Base-by-base conservation (phyloP, 2,329 filamentous ascomycete genomes). In the Colletotrichum filicis region DNA sequence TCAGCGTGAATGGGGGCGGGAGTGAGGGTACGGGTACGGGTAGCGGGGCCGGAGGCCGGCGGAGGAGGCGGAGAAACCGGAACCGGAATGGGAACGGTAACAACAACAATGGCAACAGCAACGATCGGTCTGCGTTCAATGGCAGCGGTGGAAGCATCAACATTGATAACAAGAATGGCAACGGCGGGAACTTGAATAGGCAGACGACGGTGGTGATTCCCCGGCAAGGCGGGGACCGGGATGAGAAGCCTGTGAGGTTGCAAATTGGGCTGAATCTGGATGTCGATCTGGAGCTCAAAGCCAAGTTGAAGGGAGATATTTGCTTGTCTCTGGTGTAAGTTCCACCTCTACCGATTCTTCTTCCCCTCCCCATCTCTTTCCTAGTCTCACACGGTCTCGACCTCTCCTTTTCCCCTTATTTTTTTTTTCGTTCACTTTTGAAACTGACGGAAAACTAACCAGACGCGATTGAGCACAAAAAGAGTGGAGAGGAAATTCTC, bases 231-330 rank as follows among this genome's bases (percentile, higher is more conserved):
- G 55, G 28, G 19, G n/a, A 22, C n/a, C 32, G 46, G 14, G 77
- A 80, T 77, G 83, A 90, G 75, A 92, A 93, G 77, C 91, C 92
- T 28, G 82, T 95, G 79, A 92, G 92, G 80, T 82, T 95, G 79
- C 87, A 91, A 68, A 82, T 95, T 42, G 93, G 95, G 79, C 85
- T 94, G 70, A 95, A 95, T 81, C 83, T 95, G 62, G 93, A 95
- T 77, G 87, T 95, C 61, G 93, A 95, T 83, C 91, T 95, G 75
- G 91, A 94, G 82, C 85, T 95, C 66, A 95, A 94, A 86, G 93
- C 93, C 28, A 92, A 91, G 80, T 93, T 95, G 74, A 89, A 94
- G 77, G 93, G 93, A 76, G 93, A 95, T 83, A 81, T 95, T 78
- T 94, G 92, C 24, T 82, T 94, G 72, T 91, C 89, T 65, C 85